Base-by-base conservation (phyloP, 2,329 filamentous ascomycete genomes). In the Stagonosporopsis tanaceti region DNA sequence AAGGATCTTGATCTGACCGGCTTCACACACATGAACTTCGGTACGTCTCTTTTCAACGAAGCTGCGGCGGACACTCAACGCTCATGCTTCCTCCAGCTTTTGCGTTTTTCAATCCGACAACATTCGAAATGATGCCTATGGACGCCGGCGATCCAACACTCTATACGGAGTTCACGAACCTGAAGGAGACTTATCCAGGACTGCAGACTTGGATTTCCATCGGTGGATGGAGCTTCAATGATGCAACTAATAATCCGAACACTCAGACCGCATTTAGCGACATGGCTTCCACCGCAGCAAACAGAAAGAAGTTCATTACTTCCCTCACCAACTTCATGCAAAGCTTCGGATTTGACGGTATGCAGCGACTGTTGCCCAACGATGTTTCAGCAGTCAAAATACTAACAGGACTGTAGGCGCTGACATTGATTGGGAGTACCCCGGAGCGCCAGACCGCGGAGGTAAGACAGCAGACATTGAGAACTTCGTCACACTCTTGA, bases 201-300 rank as follows among this genome's bases (percentile, higher is more conserved):
- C 60, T 79, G 12, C 45, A 77, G 46, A 66, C 72, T 0, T 77
- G 63, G 53, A 75, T 81, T 32, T 63, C 74, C 0, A 56, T 82
- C 14, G 79, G 79, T 6, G 57, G 80, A 1, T 80, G 77, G 77
- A 65, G 75, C 0, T 73, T 79, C 45, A 78, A 75, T 47, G 78
- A 81, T 41, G 65, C 71, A 11, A 20, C 20, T 20, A 20, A 20
- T 20, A 20, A 20, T 20, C 63, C 17, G 4, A 4, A 28, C 9
- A 76, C 68, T 25, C 69, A 76, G 48, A 66, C 63, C 3, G 62
- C 62, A 1, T 77, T 76, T 50, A 58, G 28, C 6, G 17, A 46
- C 6, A 15, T 46, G 7, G n/a, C 28, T 2, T 2, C 7, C 2
- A 28, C 28, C 2, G 28, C 27, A 24, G 22, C 28, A 15, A 22